phyloP scores from a whole-genome alignment of 305 asterid genomes.

The Fraxinus sp. region DNA sequence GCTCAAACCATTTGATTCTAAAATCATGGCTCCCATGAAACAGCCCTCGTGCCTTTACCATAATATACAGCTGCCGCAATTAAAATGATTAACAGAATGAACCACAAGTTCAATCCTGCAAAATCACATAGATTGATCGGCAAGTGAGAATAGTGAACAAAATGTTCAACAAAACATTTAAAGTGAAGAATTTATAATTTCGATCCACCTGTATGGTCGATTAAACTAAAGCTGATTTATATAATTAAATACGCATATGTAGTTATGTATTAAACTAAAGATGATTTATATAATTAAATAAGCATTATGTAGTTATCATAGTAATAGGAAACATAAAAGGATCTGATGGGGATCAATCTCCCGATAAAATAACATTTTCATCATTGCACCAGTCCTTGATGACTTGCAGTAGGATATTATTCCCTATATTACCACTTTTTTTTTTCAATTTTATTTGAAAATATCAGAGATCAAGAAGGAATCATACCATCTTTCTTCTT shows the following conservation, averaged over 20 bases:
- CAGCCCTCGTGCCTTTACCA: conserved; percentile 33
- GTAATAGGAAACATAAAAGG: not conserved
- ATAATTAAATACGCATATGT: not conserved
- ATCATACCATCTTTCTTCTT: conserved; percentile 34
- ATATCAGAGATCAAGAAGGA: conserved; percentile 8
- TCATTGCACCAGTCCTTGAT: not conserved
- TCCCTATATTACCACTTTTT: not conserved
- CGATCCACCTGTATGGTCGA: not conserved
- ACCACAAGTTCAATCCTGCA: conserved; percentile 68
- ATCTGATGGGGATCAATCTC: not conserved
- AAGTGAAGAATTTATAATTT: not conserved
- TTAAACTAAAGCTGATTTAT: not conserved
- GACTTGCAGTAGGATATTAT: not conserved
- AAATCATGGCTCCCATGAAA: conserved; percentile 25
- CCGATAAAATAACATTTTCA: not conserved
- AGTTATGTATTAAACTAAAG: not conserved
- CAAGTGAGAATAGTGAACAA: not conserved
- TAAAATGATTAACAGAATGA: conserved; percentile 47
- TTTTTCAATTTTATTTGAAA: not conserved
- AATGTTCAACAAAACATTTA: not conserved
- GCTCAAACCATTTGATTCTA: conserved; percentile 3
- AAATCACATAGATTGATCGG: conserved; percentile 4
- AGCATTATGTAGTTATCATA: not conserved
- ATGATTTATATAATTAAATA: not conserved
- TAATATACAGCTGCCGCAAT: conserved; percentile 59